These are phyloP conservation scores for Suillus plorans DNA, from an alignment of 768 basidiomycete genomes.

Conservation along the genomic window DNA sequence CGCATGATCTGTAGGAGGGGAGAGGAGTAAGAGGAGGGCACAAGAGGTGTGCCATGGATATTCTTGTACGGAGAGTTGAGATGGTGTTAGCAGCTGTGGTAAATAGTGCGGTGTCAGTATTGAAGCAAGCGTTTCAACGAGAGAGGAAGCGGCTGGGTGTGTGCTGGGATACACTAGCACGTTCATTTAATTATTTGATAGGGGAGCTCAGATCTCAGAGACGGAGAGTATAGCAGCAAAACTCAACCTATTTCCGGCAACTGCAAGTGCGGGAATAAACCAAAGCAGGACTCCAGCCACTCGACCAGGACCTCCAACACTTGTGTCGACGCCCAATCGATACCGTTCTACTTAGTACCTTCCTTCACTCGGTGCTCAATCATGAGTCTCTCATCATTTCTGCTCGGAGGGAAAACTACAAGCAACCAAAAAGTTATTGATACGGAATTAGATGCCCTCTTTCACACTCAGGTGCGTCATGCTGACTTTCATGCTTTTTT, in stretches of 20 bases:
- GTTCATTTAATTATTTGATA: slow-evolving; percentile 46
- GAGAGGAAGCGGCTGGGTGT: slow-evolving; percentile 50
- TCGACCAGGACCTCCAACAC: neutral
- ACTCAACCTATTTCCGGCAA: too few species aligned
- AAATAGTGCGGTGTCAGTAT: slow-evolving; percentile 75
- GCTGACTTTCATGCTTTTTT: neutral
- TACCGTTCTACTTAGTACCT: neutral
- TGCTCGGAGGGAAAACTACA: slow-evolving; percentile 37
- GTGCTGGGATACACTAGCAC: slow-evolving; percentile 73
- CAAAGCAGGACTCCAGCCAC: neutral
- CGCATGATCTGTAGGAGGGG: slow-evolving; percentile 39
- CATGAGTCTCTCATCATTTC: slow-evolving; percentile 60
- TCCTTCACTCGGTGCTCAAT: neutral
- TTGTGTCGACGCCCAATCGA: too few species aligned
- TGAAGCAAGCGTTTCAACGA: slow-evolving; percentile 49
- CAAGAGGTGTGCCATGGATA: slow-evolving; percentile 81
- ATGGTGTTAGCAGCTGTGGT: slow-evolving; percentile 64
- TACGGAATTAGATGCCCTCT: slow-evolving; percentile 61
- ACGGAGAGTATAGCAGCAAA: too few species aligned
- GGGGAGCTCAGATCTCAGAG: too few species aligned
- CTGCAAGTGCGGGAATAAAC: too few species aligned
- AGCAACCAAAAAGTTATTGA: slow-evolving; percentile 47
- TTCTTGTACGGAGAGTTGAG: slow-evolving; percentile 52
- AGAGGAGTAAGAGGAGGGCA: slow-evolving; percentile 81
- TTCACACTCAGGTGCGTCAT: slow-evolving; percentile 51